Percentiles rank a stretch among this genome's conserved stretches.
phyloP scores from a whole-genome alignment of 805 yeast genomes.

The Barnettozyma sucrosica region DNA sequence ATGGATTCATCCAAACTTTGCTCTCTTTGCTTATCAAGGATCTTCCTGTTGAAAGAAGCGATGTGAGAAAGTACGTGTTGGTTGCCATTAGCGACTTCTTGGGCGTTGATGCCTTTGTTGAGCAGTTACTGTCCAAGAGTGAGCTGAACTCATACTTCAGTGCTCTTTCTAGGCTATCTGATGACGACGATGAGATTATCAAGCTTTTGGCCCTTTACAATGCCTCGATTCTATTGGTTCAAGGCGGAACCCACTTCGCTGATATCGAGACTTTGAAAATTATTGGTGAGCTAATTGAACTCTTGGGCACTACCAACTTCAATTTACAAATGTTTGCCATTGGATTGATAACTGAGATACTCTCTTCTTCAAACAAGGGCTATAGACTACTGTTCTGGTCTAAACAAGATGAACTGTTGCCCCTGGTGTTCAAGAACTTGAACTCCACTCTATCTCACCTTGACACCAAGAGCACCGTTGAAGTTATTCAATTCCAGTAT shows the following conservation, averaged over 20 bases:
- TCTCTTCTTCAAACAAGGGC: slow-evolving; percentile 38
- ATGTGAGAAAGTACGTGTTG: slow-evolving; percentile 55
- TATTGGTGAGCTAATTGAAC: slow-evolving; percentile 12
- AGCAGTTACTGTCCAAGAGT: slow-evolving; percentile 30
- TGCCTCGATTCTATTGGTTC: slow-evolving; percentile 42
- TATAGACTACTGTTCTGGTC: slow-evolving; percentile 51
- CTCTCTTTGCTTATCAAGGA: slow-evolving; percentile 48
- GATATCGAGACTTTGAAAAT: slow-evolving; percentile 7
- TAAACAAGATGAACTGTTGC: slow-evolving; percentile 37
- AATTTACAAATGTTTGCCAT: slow-evolving; percentile 56
- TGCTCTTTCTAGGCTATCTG: slow-evolving; percentile 48
- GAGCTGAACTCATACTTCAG: slow-evolving; percentile 16
- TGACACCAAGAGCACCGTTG: slow-evolving; percentile 20
- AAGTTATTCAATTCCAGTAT: slow-evolving; percentile 66
- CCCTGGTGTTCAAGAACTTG: slow-evolving; percentile 43
- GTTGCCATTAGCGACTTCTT: slow-evolving; percentile 56
- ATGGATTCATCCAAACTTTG: slow-evolving; percentile 48
- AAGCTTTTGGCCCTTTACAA: slow-evolving; percentile 51
- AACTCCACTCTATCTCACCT: slow-evolving; percentile 23
- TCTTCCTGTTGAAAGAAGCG: slow-evolving; percentile 49
- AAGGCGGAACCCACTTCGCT: slow-evolving; percentile 20
- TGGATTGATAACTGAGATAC: slow-evolving; percentile 59
- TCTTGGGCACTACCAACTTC: slow-evolving; percentile 30
- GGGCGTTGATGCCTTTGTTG: slow-evolving; percentile 31
- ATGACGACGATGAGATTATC: slow-evolving; percentile 49